Conservation (phyloP, 2,329 filamentous ascomycete species). For the Fusarium sp. region DNA sequence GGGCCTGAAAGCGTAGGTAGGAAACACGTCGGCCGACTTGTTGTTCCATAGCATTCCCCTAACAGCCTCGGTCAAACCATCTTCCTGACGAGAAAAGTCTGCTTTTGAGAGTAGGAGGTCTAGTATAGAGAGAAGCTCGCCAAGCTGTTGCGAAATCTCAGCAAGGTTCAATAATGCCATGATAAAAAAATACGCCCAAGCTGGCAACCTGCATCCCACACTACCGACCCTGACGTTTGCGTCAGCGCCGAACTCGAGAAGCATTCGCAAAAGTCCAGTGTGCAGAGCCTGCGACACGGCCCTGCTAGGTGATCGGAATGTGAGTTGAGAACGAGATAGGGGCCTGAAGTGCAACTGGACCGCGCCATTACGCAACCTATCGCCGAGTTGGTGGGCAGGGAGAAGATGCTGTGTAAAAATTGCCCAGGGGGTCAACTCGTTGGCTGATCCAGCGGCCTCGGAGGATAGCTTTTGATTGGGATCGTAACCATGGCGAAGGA, state of each 20-base stretch:
- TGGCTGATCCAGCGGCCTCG: not conserved
- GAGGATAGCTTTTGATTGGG: not conserved
- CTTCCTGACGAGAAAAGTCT: not conserved
- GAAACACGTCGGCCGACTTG: not conserved
- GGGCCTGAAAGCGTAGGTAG: not conserved
- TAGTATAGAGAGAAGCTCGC: not conserved
- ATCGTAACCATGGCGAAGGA: not conserved
- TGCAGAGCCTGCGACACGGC: not conserved
- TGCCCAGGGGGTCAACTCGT: not conserved
- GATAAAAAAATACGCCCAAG: not conserved
- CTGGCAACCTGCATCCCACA: not conserved
- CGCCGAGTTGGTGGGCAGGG: not conserved
- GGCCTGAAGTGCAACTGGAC: not conserved
- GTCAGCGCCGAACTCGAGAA: not conserved
- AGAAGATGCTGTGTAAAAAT: not conserved
- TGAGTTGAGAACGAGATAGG: not conserved
- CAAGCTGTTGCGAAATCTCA: not conserved
- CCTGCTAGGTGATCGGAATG: not conserved
- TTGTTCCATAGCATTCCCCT: not conserved
- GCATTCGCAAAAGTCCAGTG: not conserved
- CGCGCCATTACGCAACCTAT: not conserved
- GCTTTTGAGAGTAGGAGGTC: not conserved
- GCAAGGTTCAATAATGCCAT: not conserved
- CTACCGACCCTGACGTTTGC: not conserved
- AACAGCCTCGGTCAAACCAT: not conserved